These are phyloP conservation scores for Aspergillus sergii DNA, from an alignment of 2,329 filamentous ascomycete genomes.

Conservation along the genomic window DNA sequence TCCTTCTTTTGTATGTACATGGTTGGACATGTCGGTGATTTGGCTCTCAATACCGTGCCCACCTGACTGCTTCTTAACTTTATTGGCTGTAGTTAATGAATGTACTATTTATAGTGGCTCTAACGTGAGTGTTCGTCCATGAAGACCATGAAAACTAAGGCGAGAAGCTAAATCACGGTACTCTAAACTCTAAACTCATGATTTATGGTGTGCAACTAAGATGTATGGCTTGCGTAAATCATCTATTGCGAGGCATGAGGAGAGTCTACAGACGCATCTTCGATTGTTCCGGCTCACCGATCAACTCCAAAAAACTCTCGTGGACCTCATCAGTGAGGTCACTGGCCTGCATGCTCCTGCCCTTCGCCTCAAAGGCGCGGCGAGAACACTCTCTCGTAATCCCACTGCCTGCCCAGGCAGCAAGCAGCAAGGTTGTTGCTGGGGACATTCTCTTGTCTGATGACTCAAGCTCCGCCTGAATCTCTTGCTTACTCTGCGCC, in stretches of 20 bases:
- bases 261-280: conserved; percentile 36
- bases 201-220: background rate
- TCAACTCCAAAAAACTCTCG: conserved; percentile 73
- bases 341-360: conserved; percentile 85
- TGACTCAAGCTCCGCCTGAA: conserved; percentile 45
- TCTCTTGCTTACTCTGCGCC: conserved; percentile 43
- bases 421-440: conserved; percentile 68
- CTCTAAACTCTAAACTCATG: background rate
- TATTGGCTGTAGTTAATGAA: background rate
- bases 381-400: conserved; percentile 90
- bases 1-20: background rate
- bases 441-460: conserved; percentile 59
- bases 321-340: conserved; percentile 92
- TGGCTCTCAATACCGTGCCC: background rate
- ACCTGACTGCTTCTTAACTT: background rate
- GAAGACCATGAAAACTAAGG: background rate
- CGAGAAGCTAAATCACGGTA: background rate
- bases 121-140: background rate
- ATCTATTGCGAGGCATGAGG: background rate
- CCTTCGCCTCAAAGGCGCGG: conserved; percentile 81
- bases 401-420: conserved; percentile 82
- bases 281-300: conserved; percentile 67
- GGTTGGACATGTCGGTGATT: background rate
- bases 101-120: background rate
- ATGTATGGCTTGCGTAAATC: background rate